A percentile compares a stretch with the other conserved stretches of the same genome.
These are phyloP conservation scores for Diaporthe batatas DNA, from an alignment of 2,329 filamentous ascomycete genomes.

Conservation along the genomic window DNA sequence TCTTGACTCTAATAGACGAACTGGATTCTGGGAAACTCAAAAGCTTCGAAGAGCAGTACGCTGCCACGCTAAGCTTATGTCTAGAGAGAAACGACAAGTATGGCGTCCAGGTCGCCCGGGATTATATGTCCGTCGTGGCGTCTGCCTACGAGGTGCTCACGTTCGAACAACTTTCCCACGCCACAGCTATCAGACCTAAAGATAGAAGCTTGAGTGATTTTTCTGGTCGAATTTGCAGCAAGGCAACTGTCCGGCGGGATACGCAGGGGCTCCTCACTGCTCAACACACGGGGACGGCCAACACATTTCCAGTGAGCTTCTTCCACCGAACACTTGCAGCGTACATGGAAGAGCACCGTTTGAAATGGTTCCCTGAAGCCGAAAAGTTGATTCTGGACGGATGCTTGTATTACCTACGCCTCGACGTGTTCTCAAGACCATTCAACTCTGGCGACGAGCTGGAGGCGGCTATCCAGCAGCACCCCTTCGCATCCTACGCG, in stretches of 20 bases:
- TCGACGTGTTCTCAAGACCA: neutral
- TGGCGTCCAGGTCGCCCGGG: neutral
- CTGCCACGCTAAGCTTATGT: neutral
- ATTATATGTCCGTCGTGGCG: neutral
- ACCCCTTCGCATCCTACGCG: neutral
- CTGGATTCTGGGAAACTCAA: neutral
- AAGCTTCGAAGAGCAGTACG: neutral
- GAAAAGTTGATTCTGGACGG: neutral
- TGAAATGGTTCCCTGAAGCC: neutral
- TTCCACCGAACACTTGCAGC: neutral
- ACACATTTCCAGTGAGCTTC: neutral
- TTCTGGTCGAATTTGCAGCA: neutral
- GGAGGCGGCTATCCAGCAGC: neutral
- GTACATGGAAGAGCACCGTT: neutral
- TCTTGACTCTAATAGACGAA: neutral
- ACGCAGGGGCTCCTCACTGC: neutral
- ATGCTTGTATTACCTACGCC: neutral
- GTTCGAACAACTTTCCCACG: neutral
- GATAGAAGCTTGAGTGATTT: neutral
- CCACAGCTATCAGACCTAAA: neutral
- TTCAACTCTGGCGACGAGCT: neutral
- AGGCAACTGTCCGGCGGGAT: neutral
- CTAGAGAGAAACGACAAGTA: neutral
- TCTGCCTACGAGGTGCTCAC: neutral
- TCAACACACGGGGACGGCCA: neutral